These are phyloP conservation scores for Fusarium heterosporum DNA, from an alignment of 2,329 filamentous ascomycete species.

Conservation along the genomic window DNA sequence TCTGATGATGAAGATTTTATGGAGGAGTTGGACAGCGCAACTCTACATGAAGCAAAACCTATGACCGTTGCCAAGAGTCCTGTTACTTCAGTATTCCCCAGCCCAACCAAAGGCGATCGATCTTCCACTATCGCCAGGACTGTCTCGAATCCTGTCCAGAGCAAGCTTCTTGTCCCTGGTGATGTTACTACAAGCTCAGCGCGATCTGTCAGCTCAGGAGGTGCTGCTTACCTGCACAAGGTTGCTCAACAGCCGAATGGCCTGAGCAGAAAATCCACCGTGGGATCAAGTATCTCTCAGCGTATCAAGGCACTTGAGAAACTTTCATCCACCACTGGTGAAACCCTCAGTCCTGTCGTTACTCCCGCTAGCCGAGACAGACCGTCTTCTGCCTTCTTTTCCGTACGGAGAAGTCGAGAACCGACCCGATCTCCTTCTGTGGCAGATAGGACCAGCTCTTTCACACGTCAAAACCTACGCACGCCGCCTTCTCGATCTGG, in stretches of 20 bases:
- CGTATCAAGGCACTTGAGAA: constrained; percentile 94
- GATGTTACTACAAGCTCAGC: constrained; percentile 61
- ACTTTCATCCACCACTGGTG: constrained; percentile 63
- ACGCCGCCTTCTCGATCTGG: constrained; percentile 55
- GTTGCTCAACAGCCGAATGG: constrained; percentile 63
- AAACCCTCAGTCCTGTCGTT: constrained; percentile 29
- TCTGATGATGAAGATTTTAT: constrained; percentile 83
- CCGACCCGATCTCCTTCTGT: constrained; percentile 60
- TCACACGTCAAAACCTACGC: constrained; percentile 48
- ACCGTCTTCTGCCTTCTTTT: constrained; percentile 68
- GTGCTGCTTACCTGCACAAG: constrained; percentile 67
- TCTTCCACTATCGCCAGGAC: constrained; percentile 55
- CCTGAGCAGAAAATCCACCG: constrained; percentile 74
- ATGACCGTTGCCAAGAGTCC: constrained; percentile 86
- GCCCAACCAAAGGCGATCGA: constrained; percentile 41
- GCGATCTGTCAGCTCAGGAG: constrained; percentile 68
- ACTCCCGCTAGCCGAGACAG: constrained; percentile 51
- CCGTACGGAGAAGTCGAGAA: constrained; percentile 64
- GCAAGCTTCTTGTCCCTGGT: constrained; percentile 58
- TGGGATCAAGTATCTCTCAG: constrained; percentile 92
- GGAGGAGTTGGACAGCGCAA: constrained; percentile 86
- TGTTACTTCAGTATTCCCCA: constrained; percentile 72
- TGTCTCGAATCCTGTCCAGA: constrained; percentile 60
- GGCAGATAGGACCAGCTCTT: constrained; percentile 57
- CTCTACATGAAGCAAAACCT: constrained; percentile 84